Conservation (phyloP, 164 flowering plant species). For the Piper longum region DNA sequence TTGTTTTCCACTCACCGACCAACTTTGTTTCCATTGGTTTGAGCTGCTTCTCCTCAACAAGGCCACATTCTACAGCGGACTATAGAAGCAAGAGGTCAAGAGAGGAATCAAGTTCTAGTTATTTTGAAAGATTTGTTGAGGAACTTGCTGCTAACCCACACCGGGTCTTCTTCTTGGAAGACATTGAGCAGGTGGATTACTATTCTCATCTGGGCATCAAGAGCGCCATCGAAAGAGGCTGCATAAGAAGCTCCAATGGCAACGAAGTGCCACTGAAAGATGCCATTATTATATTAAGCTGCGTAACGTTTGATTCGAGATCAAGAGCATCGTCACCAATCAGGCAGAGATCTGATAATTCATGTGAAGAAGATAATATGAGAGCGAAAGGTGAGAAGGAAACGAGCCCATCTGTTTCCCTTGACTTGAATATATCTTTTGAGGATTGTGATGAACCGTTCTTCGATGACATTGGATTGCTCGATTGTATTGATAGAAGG, state of each 20-base stretch:
- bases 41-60: constrained; percentile 52
- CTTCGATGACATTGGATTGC: constrained; percentile 46
- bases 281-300: constrained; percentile 69
- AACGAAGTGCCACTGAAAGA: constrained; percentile 46
- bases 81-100: constrained; percentile 46
- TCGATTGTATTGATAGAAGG: constrained; percentile 53
- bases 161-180: constrained; percentile 67
- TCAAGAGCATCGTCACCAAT: constrained; percentile 67
- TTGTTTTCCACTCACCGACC: constrained; percentile 53
- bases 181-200: constrained; percentile 63
- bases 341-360: constrained; percentile 19
- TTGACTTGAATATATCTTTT: constrained; percentile 73
- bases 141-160: constrained; percentile 49
- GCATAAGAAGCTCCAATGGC: constrained; percentile 25
- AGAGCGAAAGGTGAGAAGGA: constrained; percentile 11
- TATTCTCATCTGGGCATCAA: constrained; percentile 57
- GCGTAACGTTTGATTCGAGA: constrained; percentile 60
- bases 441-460: constrained; percentile 22
- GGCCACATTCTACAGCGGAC: constrained; percentile 51
- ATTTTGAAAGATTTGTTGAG: constrained; percentile 49
- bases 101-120: constrained; percentile 55
- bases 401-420: constrained; percentile 27
- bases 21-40: constrained; percentile 40
- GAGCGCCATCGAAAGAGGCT: constrained; percentile 64
- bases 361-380: constrained; percentile 9